phyloP scores from a whole-genome alignment of 108 stramenopile species.

The Fragilaria crotonensis region DNA sequence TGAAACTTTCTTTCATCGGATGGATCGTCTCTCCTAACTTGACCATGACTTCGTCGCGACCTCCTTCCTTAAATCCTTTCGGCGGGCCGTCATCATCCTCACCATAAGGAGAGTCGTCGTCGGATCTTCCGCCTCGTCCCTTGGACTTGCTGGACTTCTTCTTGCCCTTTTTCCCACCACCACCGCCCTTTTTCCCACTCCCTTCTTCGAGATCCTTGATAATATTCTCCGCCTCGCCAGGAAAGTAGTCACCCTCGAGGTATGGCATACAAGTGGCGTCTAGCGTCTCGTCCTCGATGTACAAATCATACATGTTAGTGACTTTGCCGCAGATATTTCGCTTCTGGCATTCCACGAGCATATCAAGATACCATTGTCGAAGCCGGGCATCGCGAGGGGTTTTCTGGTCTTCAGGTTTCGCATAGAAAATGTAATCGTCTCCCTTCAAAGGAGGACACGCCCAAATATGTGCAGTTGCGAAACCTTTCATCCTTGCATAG shows the following conservation, averaged over 20 bases:
- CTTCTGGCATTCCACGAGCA: conserved; percentile 86
- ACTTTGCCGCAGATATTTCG: conserved; percentile 83
- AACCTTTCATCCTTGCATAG: conserved; percentile 82
- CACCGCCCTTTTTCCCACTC: conserved; percentile 48
- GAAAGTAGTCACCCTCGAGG: conserved; percentile 98
- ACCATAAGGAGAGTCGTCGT: conserved; percentile 53
- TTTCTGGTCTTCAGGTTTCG: conserved; percentile 96
- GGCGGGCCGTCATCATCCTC: conserved; percentile 50
- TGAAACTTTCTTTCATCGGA: conserved; percentile 97
- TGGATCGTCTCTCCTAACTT: conserved; percentile 89
- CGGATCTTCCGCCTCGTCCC: conserved; percentile 47
- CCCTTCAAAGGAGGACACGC: conserved; percentile 98
- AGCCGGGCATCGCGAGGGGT: conserved; percentile 89
- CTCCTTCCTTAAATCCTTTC: conserved; percentile 47
- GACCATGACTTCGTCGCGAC: conserved; percentile 88
- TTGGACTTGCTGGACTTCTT: conserved; percentile 41
- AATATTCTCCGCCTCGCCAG: conserved; percentile 96
- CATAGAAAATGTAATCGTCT: conserved; percentile 98
- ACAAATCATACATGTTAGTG: conserved; percentile 94
- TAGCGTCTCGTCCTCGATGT: conserved; percentile 70
- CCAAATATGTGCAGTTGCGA: conserved; percentile 94
- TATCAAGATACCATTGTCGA: conserved; percentile 93
- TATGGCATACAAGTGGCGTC: conserved; percentile 91
- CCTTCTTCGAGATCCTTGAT: conserved; percentile 91
- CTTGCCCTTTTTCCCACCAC: conserved; percentile 56